Evolutionary conservation across 768 basidiomycete species (phyloP), one percentile per base, ranked within the genome.

Genomic region (Tricholoma terreum): DNA sequence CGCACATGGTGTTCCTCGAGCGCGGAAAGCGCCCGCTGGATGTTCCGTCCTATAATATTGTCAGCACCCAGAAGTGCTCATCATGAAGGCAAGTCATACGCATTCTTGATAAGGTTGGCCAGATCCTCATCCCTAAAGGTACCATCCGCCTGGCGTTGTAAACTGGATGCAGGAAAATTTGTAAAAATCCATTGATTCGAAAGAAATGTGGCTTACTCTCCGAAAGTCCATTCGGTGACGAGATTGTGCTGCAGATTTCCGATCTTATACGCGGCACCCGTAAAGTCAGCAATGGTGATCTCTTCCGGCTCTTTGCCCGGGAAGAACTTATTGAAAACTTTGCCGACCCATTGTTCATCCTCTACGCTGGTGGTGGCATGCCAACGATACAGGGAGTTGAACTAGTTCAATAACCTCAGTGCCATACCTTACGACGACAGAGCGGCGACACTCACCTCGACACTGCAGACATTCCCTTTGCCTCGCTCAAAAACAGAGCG

Each of bases 351-450:
- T 55, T 84, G 70, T 66, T 89, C 91, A 53, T 92, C 91, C 53
- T 80, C 77, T 14, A 66, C 63, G 43, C 87, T 90, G 0, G 87
- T 90, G 0, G 91, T 92, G 1, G 92, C 86, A 46, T 94, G 92
- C 92, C 92, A 78, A 17, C 89, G 82, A 70, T 93, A 93, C 55
- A 93, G 72, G 63, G 87, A 88, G 63, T 93, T 93, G 76, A 93
- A 93, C 87, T 90, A 36, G 9, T 48, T 27, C 6, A 56, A 35
- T n/a, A 17, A 4, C 24, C 45, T 51, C 14, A 52, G 62, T 33
- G 36, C 43, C 19, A 55, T 15, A 40, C 36, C 30, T 45, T 48
- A 12, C 36, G 30, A n/a, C 12, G 15, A 17, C 11, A 19, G 27
- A 17, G 17, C 5, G 35, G 3, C 11, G n/a, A 45, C 15, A 66